Conservation (phyloP, 2,329 filamentous ascomycete species). For the Talaromyces sp. region DNA sequence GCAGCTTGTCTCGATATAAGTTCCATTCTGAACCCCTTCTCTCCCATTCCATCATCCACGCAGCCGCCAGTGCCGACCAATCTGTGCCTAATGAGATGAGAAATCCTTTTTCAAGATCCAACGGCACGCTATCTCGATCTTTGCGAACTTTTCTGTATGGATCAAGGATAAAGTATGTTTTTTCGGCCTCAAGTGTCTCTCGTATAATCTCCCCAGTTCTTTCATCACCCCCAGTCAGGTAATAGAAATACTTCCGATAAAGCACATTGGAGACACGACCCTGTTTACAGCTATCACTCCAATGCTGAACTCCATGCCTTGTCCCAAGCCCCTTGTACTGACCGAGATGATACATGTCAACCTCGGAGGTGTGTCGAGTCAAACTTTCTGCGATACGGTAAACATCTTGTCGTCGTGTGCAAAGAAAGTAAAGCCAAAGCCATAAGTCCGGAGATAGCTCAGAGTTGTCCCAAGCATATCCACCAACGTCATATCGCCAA, state of each 20-base stretch:
- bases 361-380: constrained; percentile 58
- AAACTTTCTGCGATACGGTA: constrained; percentile 59
- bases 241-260: constrained; percentile 58
- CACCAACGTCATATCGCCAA: constrained; percentile 63
- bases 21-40: constrained; percentile 53
- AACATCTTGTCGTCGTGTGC: constrained; percentile 55
- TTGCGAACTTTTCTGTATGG: constrained; percentile 58
- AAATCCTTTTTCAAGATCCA: constrained; percentile 42
- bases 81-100: constrained; percentile 58
- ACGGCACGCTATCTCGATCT: constrained; percentile 44
- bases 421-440: constrained; percentile 62
- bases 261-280: constrained; percentile 57
- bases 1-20: constrained; percentile 51
- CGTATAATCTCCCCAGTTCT: constrained; percentile 54
- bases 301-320: constrained; percentile 62
- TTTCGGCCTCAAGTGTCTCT: constrained; percentile 52
- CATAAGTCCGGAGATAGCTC: constrained; percentile 62
- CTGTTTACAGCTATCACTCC: constrained; percentile 59
- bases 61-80: constrained; percentile 55
- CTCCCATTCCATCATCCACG: constrained; percentile 61
- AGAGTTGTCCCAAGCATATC: constrained; percentile 64
- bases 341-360: constrained; percentile 61
- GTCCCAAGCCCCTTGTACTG: constrained; percentile 59
- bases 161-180: constrained; percentile 54
- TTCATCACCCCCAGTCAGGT: constrained; percentile 55